Conservation (phyloP, 1,284 basidiomycete species). For the Schizopora paradoxa region DNA sequence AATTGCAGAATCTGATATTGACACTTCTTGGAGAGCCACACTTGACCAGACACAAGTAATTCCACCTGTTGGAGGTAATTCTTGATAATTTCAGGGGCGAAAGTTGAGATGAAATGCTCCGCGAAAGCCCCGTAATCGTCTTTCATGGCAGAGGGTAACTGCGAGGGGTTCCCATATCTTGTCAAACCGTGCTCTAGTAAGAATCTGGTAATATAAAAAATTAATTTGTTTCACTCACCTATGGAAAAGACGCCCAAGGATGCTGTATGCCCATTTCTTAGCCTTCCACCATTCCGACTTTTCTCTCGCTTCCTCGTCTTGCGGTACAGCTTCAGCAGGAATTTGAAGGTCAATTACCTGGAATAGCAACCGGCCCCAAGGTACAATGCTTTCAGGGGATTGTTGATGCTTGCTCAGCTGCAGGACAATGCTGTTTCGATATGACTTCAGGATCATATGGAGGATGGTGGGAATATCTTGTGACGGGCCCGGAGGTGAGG, state of each 20-base stretch:
- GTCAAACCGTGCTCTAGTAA: conserved; percentile 4
- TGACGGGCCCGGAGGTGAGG: conserved; percentile 49
- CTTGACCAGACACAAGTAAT: conserved; percentile 60
- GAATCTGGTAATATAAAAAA: background rate
- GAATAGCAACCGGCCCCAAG: conserved; percentile 83
- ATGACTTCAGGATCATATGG: conserved; percentile 78
- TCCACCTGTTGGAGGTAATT: conserved; percentile 75
- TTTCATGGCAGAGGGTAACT: conserved; percentile 68
- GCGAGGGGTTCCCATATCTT: conserved; percentile 80
- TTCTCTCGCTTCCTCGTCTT: conserved; percentile 70
- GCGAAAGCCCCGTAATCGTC: conserved; percentile 68
- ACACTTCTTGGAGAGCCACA: conserved; percentile 78
- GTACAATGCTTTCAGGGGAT: conserved; percentile 64
- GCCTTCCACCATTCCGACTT: conserved; percentile 80
- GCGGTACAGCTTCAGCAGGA: conserved; percentile 59
- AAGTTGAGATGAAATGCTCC: conserved; percentile 68
- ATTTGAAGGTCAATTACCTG: conserved; percentile 65
- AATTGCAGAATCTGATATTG: conserved; percentile 78
- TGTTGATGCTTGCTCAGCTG: conserved; percentile 72
- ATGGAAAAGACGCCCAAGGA: conserved; percentile 71
- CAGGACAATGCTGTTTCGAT: conserved; percentile 72
- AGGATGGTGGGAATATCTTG: conserved; percentile 73
- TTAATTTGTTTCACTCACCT: conserved; percentile 41
- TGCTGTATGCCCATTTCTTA: conserved; percentile 85
- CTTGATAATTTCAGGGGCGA: conserved; percentile 81